phyloP scores from a whole-genome alignment of 768 basidiomycete genomes.

The Mycena rebaudengoi region DNA sequence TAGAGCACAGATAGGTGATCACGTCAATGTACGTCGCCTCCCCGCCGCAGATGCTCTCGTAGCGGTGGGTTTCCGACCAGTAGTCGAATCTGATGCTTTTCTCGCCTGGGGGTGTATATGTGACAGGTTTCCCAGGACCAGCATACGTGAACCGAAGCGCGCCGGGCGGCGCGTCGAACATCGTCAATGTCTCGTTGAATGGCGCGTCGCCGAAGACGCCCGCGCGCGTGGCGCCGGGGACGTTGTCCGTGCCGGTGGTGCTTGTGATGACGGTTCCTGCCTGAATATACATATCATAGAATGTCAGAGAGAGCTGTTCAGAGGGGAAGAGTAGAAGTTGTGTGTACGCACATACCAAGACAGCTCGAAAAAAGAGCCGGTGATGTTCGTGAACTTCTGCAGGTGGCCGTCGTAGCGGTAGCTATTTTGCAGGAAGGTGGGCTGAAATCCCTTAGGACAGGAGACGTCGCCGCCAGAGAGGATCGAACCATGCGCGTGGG shows the following conservation, averaged over 20 bases:
- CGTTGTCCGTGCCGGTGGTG: constrained; percentile 17
- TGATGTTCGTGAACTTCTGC: constrained; percentile 1
- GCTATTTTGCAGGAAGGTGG: background rate
- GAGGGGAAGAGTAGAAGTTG: too few species aligned
- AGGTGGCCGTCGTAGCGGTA: background rate
- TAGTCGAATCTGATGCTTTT: background rate
- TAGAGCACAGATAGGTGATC: background rate
- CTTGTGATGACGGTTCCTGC: background rate
- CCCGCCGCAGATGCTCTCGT: constrained; percentile 10
- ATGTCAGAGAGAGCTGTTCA: too few species aligned
- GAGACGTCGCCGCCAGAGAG: background rate
- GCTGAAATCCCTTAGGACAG: background rate
- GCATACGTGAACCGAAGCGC: background rate
- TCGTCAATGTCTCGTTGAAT: constrained; percentile 8
- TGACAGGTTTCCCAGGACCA: background rate
- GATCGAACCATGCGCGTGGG: background rate
- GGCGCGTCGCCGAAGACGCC: background rate
- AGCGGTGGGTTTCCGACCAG: constrained; percentile 11
- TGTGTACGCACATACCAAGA: constrained; percentile 18
- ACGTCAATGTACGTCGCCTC: constrained; percentile 17
- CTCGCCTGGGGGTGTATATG: background rate
- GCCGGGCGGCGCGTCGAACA: background rate
- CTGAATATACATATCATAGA: background rate
- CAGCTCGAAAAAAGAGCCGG: constrained; percentile 12
- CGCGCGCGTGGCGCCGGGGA: constrained; percentile 16